phyloP scores from a whole-genome alignment of 495 filamentous ascomycete genomes.

The Geoglossum glabrum region DNA sequence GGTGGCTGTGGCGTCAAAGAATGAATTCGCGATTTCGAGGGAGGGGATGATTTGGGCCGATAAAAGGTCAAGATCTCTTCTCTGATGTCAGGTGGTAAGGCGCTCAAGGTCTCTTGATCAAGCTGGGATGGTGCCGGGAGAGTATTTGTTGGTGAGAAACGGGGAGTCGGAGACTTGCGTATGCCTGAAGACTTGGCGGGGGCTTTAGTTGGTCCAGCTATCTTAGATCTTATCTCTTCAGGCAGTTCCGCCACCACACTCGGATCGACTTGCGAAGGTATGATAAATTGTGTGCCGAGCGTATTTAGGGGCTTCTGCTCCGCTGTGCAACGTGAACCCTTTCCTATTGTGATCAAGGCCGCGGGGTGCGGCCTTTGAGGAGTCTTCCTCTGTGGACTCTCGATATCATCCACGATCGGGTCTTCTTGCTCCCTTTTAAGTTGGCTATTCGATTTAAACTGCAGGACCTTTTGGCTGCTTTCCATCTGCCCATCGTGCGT shows the following conservation, averaged over 20 bases:
- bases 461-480: constrained; percentile 15
- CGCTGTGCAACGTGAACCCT: constrained; percentile 23
- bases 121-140: constrained; percentile 36
- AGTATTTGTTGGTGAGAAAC: not conserved
- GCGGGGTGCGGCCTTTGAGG: constrained; percentile 25
- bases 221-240: constrained; percentile 52
- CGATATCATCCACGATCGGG: constrained; percentile 29
- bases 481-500: constrained; percentile 12
- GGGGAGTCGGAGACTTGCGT: constrained; percentile 8
- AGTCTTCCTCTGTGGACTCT: constrained; percentile 47
- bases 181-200: constrained; percentile 8
- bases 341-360: constrained; percentile 30
- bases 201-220: constrained; percentile 14
- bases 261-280: constrained; percentile 63
- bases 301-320: constrained; percentile 52
- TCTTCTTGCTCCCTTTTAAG: constrained; percentile 18
- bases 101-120: constrained; percentile 53
- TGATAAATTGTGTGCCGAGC: constrained; percentile 67
- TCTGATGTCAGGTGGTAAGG: constrained; percentile 65
- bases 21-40: constrained; percentile 16
- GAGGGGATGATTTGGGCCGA: constrained; percentile 12
- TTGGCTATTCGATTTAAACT: constrained; percentile 5
- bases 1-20: constrained; percentile 35
- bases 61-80: constrained; percentile 61
- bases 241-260: constrained; percentile 58